Evolutionary conservation across 352 stramenopile species (phyloP).

Genomic region (Lagenidium giganteum): DNA sequence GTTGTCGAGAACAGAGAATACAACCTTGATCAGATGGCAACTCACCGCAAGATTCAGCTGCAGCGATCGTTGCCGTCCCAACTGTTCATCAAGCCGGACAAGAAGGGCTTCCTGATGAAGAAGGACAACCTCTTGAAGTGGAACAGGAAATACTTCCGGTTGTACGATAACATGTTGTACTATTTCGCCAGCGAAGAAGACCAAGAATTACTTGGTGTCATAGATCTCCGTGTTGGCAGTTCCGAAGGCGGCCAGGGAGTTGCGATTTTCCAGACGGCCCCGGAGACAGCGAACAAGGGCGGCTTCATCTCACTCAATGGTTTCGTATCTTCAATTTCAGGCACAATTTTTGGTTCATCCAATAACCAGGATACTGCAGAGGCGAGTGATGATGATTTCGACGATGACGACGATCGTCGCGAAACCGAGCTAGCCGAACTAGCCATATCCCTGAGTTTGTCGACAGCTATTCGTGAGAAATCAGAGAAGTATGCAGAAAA

Average conservation of each 20-base stretch:
- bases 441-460: conserved; percentile 67
- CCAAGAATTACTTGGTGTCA: conserved; percentile 78
- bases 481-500: conserved; percentile 60
- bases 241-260: conserved; percentile 65
- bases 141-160: conserved; percentile 85
- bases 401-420: conserved; percentile 49
- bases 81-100: conserved; percentile 71
- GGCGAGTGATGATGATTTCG: conserved; percentile 32
- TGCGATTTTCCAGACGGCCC: conserved; percentile 79
- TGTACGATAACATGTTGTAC: conserved; percentile 87
- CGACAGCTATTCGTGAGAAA: conserved; percentile 47
- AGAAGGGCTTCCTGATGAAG: conserved; percentile 79
- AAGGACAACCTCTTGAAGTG: conserved; percentile 89
- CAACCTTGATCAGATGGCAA: conserved; percentile 72
- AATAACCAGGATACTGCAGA: conserved; percentile 40
- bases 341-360: conserved; percentile 61
- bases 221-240: conserved; percentile 71
- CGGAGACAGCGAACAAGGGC: conserved; percentile 36
- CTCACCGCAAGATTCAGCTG: conserved; percentile 70
- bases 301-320: conserved; percentile 80
- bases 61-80: conserved; percentile 77
- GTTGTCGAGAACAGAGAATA: conserved; percentile 69
- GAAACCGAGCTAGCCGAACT: conserved; percentile 53
- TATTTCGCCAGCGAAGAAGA: conserved; percentile 85
- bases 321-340: conserved; percentile 76